phyloP scores from a whole-genome alignment of 805 yeast genomes.

The Saccharomycopsis oosterbeekiorum region DNA sequence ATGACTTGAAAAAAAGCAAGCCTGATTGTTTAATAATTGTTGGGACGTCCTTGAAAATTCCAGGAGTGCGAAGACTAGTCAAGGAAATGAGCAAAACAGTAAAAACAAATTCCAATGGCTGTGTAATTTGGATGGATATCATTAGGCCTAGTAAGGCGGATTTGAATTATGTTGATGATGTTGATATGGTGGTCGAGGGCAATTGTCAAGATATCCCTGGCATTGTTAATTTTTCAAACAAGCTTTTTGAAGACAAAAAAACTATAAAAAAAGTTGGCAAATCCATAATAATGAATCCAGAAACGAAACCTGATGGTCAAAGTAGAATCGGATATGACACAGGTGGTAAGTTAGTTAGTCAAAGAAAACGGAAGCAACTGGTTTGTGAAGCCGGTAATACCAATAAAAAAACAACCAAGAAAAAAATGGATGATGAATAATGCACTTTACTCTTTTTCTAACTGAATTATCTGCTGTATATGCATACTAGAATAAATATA shows the following conservation, averaged over 20 bases:
- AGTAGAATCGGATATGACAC: constrained; percentile 3
- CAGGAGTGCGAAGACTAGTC: constrained; percentile 56
- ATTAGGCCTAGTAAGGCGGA: constrained; percentile 45
- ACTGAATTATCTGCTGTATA: no score
- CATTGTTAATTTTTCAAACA: neutral
- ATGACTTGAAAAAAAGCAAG: constrained; percentile 44
- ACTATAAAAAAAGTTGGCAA: neutral
- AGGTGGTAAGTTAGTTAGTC: constrained; percentile 1
- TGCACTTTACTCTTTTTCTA: no score
- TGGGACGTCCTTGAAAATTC: constrained; percentile 79
- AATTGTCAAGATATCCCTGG: constrained; percentile 41
- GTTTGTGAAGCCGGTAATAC: neutral
- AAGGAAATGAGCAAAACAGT: constrained; percentile 38
- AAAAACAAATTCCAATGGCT: constrained; percentile 38
- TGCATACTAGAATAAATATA: no score
- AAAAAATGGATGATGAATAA: neutral
- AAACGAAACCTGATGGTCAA: neutral
- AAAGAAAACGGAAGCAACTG: neutral
- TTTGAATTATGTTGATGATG: constrained; percentile 37
- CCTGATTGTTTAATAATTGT: constrained; percentile 77
- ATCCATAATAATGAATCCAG: neutral
- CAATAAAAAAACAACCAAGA: neutral
- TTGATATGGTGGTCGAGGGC: constrained; percentile 53
- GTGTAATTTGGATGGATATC: constrained; percentile 51
- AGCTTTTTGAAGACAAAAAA: neutral